Percentiles rank a stretch among this genome's conserved stretches.
phyloP scores from a whole-genome alignment of 2,329 filamentous ascomycete genomes.

The Bipolaris cookei region DNA sequence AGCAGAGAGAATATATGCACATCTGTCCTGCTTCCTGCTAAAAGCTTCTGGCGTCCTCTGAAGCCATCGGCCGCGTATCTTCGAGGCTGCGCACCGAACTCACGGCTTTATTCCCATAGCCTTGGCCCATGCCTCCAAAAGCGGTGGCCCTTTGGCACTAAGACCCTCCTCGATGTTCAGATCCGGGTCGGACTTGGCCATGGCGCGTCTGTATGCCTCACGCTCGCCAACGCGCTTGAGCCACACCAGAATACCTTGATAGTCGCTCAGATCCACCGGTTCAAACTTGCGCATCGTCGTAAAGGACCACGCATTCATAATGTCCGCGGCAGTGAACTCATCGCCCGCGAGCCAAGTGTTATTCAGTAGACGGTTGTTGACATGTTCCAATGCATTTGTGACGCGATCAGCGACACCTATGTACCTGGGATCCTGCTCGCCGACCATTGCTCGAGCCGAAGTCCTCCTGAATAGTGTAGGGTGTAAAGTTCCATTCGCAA shows the following conservation, averaged over 20 bases:
- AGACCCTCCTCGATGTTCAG: conserved; percentile 43
- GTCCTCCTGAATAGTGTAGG: conserved; percentile 45
- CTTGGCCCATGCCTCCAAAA: conserved; percentile 28
- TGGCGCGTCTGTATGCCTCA: conserved; percentile 53
- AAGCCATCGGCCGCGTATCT: conserved; percentile 8
- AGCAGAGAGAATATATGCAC: background rate
- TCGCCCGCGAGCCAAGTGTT: conserved; percentile 65
- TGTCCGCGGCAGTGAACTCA: conserved; percentile 69
- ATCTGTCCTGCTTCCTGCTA: background rate
- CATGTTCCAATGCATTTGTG: conserved; percentile 48
- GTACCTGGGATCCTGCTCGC: conserved; percentile 46
- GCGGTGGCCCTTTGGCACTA: conserved; percentile 36
- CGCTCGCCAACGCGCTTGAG: conserved; percentile 36
- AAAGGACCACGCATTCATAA: conserved; percentile 67
- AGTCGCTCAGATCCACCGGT: conserved; percentile 46
- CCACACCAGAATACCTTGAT: conserved; percentile 41
- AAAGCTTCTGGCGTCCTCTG: conserved; percentile 7
- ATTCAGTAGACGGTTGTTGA: conserved; percentile 58
- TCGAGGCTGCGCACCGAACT: conserved; percentile 10
- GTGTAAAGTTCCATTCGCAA: conserved; percentile 53
- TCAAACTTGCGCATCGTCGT: conserved; percentile 66
- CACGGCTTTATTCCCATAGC: conserved; percentile 34
- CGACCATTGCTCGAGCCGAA: conserved; percentile 35
- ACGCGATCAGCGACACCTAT: conserved; percentile 46
- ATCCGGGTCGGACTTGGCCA: conserved; percentile 62